Conservation (phyloP, 1,139 yeast genomes). For the Pichia norvegensis region DNA sequence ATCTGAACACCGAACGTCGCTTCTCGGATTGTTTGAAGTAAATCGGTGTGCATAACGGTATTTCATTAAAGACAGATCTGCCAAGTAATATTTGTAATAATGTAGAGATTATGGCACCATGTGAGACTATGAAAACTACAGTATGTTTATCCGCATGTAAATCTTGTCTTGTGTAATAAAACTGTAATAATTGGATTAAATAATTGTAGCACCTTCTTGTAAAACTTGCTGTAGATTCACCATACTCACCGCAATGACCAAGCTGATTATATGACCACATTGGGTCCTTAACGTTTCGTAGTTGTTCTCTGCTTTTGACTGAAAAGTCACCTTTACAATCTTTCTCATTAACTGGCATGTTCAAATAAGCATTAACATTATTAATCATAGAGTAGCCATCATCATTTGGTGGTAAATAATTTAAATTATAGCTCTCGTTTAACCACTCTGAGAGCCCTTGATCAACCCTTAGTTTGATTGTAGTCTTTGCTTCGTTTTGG, state of each 20-base stretch:
- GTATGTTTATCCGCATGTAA: conserved; percentile 22
- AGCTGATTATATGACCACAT: conserved; percentile 27
- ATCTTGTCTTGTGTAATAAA: conserved; percentile 24
- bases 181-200: conserved; percentile 38
- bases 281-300: conserved; percentile 21
- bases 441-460: conserved; percentile 35
- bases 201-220: conserved; percentile 38
- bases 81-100: conserved; percentile 26
- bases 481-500: neutral
- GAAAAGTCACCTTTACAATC: conserved; percentile 3
- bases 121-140: conserved; percentile 25
- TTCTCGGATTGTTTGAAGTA: conserved; percentile 23
- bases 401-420: conserved; percentile 34
- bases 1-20: conserved; percentile 21
- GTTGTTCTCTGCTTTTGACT: conserved; percentile 12
- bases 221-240: conserved; percentile 27
- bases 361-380: conserved; percentile 30
- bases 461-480: conserved; percentile 27
- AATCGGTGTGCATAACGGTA: conserved; percentile 29
- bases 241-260: conserved; percentile 31
- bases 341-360: conserved; percentile 10
- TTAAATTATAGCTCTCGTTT: conserved; percentile 30
- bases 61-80: conserved; percentile 27
- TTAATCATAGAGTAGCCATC: conserved; percentile 32
- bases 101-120: conserved; percentile 30